Conservation (phyloP, 495 filamentous ascomycete species). For the Zalerion maritima region DNA sequence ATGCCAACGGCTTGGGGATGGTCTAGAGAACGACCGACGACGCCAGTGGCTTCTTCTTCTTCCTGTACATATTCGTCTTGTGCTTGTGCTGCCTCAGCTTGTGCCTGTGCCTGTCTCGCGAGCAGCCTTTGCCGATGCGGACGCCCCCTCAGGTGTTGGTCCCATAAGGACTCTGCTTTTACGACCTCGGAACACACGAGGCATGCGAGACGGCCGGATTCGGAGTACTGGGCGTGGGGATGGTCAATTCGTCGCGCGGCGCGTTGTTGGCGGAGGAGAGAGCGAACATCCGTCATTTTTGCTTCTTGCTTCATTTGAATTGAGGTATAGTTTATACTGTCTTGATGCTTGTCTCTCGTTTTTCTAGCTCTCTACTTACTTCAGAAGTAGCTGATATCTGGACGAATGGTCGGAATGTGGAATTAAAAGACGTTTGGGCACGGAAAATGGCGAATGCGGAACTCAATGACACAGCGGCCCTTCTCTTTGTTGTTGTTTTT, state of each 20-base stretch:
- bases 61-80: conserved; percentile 15
- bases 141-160: conserved; percentile 35
- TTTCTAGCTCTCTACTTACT: too few species aligned
- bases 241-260: conserved; percentile 58
- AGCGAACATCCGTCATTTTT: conserved; percentile 84
- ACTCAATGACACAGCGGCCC: too few species aligned
- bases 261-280: conserved; percentile 69
- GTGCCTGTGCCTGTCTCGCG: conserved; percentile 6
- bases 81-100: conserved; percentile 2
- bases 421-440: too few species aligned
- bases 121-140: conserved; percentile 30
- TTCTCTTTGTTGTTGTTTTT: too few species aligned
- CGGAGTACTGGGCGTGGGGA: conserved; percentile 45
- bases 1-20: conserved; percentile 14
- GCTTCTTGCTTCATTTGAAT: too few species aligned
- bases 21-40: conserved; percentile 16
- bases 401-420: too few species aligned
- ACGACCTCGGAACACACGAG: conserved; percentile 41
- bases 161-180: conserved; percentile 48
- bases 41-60: conserved; percentile 19
- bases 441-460: too few species aligned
- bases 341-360: too few species aligned
- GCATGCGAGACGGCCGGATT: conserved; percentile 45
- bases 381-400: too few species aligned
- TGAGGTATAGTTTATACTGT: too few species aligned